phyloP scores from a whole-genome alignment of 1,284 basidiomycete species.

The Anthracocystis panici-leucophaei region DNA sequence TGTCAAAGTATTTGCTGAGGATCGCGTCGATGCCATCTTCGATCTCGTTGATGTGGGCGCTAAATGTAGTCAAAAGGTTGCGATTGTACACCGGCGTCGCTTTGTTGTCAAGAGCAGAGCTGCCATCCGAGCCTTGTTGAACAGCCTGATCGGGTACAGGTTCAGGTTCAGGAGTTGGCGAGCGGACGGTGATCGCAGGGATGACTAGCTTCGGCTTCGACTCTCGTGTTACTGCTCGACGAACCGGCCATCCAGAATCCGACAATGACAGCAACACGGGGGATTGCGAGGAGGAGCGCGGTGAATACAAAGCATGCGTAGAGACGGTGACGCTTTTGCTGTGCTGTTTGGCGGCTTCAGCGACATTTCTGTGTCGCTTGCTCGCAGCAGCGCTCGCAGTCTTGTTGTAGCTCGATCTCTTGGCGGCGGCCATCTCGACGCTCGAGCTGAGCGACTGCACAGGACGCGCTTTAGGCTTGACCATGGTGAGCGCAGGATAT shows the following conservation, averaged over 20 bases:
- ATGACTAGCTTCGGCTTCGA: background rate
- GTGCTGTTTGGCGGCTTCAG: conserved; percentile 18
- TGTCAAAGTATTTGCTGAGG: conserved; percentile 31
- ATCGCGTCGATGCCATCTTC: conserved; percentile 28
- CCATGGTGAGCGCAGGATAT: conserved; percentile 30
- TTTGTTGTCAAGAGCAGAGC: background rate
- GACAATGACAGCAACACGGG: conserved; percentile 1
- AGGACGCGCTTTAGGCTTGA: conserved; percentile 29
- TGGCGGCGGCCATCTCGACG: conserved; percentile 19
- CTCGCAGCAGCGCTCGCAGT: conserved; percentile 1
- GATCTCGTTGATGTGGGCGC: conserved; percentile 15
- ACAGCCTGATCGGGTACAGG: background rate
- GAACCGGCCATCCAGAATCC: background rate
- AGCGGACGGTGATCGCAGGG: conserved; percentile 25
- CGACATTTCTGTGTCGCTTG: conserved; percentile 15
- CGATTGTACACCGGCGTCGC: conserved; percentile 11
- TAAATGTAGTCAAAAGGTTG: conserved; percentile 5
- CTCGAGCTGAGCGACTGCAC: conserved; percentile 12
- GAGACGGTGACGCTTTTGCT: background rate
- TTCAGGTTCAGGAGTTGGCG: conserved; percentile 29
- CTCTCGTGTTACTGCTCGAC: background rate
- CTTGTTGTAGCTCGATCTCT: conserved; percentile 11
- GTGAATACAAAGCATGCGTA: background rate
- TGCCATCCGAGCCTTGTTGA: background rate
- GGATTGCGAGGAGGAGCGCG: background rate